Base-by-base conservation (phyloP, 345 rosid genomes). In the Lumnitzera littorea region DNA sequence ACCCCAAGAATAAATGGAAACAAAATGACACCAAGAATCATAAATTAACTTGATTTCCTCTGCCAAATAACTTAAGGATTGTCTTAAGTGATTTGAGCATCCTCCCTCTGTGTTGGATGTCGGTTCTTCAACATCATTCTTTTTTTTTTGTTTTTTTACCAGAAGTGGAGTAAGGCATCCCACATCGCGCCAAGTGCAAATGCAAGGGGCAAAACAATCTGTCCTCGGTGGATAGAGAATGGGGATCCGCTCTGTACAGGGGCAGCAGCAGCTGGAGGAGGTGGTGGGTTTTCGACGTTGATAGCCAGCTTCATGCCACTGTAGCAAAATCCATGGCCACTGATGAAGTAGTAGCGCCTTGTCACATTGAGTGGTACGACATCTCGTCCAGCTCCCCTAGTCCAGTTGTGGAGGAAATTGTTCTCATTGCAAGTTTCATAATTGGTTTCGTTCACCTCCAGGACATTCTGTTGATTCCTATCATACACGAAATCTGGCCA, bases 241-340 rank as follows among this genome's bases (percentile, higher is more conserved):
- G 71, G 63, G 15, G 87, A 54, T 3, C 56, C 66, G 50, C 76
- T 87, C 63, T 58, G 74, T 36, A 0, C 2, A 1, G 91, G 83
- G 53, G 88, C 8, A 51, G 85, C 61, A 31, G 55, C 61, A 31
- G 55, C 13, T 15, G 99, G 91, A 66, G 97, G 88, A 11, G 89
- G 92, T 62, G 92, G 95, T 0, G 58, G 74, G 64, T 91, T 83
- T 72, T 82, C 84, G 0, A 91, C 97, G 1, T 43, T 70, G 71
- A 91, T 24, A 0, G 81, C 74, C 3, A 95, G 16, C 75, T 91
- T 95, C 87, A 88, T 85, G 65, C 96, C 97, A 1, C 80, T 71
- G 13, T n/a, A 88, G 78, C 99, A 95, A 80, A 85, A 88, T 20
- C 99, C 95, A 55, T 79, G 84, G 66, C 99, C 92, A 23, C 96